These are phyloP conservation scores for Alternaria triticimaculans DNA, from an alignment of 2,329 filamentous ascomycete species.

Conservation along the genomic window DNA sequence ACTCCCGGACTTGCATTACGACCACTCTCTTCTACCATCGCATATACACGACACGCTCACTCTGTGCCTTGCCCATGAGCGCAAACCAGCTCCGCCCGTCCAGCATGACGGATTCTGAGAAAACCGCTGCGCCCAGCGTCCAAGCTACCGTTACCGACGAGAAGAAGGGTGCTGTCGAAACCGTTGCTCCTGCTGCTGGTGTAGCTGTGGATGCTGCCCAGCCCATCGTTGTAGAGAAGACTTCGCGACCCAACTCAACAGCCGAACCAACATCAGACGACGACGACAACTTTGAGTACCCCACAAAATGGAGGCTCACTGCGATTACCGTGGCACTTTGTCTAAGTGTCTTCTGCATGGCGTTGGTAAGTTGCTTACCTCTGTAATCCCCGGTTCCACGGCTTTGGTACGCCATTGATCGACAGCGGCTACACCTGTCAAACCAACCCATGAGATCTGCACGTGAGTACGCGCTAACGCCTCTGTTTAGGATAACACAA, in stretches of 20 bases:
- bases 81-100: constrained; percentile 32
- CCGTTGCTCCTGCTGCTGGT: constrained; percentile 29
- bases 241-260: constrained; percentile 26
- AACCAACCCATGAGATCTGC: background rate
- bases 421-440: constrained; percentile 1
- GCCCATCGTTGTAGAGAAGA: constrained; percentile 11
- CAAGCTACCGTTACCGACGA: constrained; percentile 28
- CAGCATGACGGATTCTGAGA: constrained; percentile 45
- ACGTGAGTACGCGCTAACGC: background rate
- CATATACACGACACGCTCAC: background rate
- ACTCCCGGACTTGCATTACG: background rate
- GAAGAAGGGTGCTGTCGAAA: constrained; percentile 36
- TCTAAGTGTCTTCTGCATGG: constrained; percentile 49
- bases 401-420: constrained; percentile 3
- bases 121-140: constrained; percentile 37
- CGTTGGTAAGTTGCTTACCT: constrained; percentile 33
- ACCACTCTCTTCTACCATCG: background rate
- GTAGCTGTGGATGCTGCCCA: constrained; percentile 26
- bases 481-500: constrained; percentile 52
- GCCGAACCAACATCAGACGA: constrained; percentile 25
- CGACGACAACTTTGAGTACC: constrained; percentile 44
- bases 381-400: background rate
- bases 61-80: constrained; percentile 24
- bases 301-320: constrained; percentile 41
- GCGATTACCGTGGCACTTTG: constrained; percentile 45